Base-by-base conservation (phyloP, 208 protist species). In the Lotmaria passim region DNA sequence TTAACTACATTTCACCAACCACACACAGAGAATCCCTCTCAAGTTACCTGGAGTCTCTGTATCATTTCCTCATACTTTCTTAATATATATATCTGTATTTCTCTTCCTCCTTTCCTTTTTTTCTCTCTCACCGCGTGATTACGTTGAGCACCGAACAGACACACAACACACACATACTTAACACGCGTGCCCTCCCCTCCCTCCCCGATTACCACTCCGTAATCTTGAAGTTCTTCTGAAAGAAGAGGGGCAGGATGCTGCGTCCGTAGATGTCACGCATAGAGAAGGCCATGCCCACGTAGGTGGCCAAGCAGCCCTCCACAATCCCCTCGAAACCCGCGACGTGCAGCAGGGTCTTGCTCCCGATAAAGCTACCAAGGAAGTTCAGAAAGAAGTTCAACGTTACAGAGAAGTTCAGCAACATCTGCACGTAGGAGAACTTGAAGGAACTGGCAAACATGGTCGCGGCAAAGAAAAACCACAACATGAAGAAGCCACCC, bases 241-340 rank as follows among this genome's bases (percentile, higher is more conserved):
- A 73, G 10, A 78, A 53, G 19, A 86, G 64, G 1, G 84, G 84
- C 11, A 89, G 78, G 1, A 86, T 38, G 47, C 26, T 74, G 39
- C 36, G 64, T 21, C 74, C 78, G 59, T 82, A 78, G 43, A 60
- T 72, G n/a, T 77, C 79, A 15, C 68, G 72, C 60, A 89, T 65
- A 44, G 73, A 65, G 41, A 84, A 75, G 17, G 84, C 84, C 53
- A 86, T 81, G 15, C 78, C 80, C 0, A 80, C 60, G 69, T 89
- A 86, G 31, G 80, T 75, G n/a, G 80, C 76, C 23, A 82, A 44
- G 11, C 66, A 60, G 6, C 78, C 77, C 41, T 73, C 70, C 24
- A 82, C 61, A 14, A 89, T 86, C 15, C 84, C 84, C 50, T 85
- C 78, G 46, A 64, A 89, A 24, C 80, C 80, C 24, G 84, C 80